These are phyloP conservation scores for Exophiala bonariae DNA, from an alignment of 2,329 filamentous ascomycete species.

Conservation along the genomic window DNA sequence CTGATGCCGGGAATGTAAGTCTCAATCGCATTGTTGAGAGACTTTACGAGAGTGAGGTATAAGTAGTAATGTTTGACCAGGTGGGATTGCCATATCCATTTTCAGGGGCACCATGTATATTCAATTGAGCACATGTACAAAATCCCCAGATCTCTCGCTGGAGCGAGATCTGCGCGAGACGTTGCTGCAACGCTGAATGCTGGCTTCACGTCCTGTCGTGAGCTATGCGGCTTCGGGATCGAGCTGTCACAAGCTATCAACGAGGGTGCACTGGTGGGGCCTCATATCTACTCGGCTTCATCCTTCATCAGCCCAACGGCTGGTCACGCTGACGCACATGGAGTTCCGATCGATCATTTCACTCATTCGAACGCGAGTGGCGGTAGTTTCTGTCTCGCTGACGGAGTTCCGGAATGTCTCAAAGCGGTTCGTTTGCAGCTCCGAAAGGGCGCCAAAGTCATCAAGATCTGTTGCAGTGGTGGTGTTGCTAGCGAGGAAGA, in stretches of 20 bases:
- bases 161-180: constrained; percentile 42
- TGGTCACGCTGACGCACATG: constrained; percentile 56
- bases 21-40: no score
- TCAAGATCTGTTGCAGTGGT: constrained; percentile 63
- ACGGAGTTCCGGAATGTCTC: constrained; percentile 58
- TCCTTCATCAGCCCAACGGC: constrained; percentile 59
- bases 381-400: constrained; percentile 47
- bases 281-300: constrained; percentile 55
- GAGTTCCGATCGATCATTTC: constrained; percentile 50
- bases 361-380: constrained; percentile 39
- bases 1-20: constrained; percentile 53
- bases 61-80: no score
- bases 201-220: constrained; percentile 53
- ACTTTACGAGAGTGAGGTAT: no score
- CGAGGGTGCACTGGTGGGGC: constrained; percentile 46
- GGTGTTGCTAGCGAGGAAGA: constrained; percentile 60
- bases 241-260: constrained; percentile 45
- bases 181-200: constrained; percentile 43
- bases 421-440: constrained; percentile 56
- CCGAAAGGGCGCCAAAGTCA: constrained; percentile 58
- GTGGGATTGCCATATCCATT: constrained; percentile 56
- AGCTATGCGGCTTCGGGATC: constrained; percentile 47
- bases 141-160: constrained; percentile 26
- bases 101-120: constrained; percentile 35
- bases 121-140: constrained; percentile 16